These are phyloP conservation scores for Kazachstania taianensis DNA, from an alignment of 805 yeast genomes.

Conservation along the genomic window DNA sequence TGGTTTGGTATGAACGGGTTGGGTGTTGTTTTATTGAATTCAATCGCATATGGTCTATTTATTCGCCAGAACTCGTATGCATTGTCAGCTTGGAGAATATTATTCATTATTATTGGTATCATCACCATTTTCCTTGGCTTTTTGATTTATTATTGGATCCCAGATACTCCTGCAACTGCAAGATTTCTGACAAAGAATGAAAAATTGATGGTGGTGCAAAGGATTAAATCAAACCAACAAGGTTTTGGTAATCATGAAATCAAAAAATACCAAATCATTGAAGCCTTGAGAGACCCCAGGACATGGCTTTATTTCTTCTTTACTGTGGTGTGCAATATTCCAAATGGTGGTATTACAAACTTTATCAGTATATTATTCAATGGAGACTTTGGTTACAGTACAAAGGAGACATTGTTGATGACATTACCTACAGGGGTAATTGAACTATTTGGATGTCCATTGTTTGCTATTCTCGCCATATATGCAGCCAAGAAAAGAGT, in stretches of 20 bases:
- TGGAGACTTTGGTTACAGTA: constrained; percentile 35
- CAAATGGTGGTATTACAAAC: constrained; percentile 46
- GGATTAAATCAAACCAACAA: constrained; percentile 44
- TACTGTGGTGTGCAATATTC: constrained; percentile 35
- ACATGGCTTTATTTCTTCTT: constrained; percentile 39
- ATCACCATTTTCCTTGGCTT: constrained; percentile 45
- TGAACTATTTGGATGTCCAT: constrained; percentile 28
- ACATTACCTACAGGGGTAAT: constrained; percentile 40
- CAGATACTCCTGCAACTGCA: constrained; percentile 46
- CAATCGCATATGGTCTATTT: constrained; percentile 46
- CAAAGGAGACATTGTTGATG: constrained; percentile 34
- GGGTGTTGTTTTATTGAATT: constrained; percentile 39
- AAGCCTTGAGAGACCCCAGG: constrained; percentile 40
- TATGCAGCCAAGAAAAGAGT: constrained; percentile 13
- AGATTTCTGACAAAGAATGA: constrained; percentile 36
- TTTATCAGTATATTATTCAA: constrained; percentile 37
- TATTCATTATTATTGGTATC: constrained; percentile 51
- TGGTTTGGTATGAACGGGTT: constrained; percentile 39
- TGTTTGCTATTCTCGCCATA: constrained; percentile 23
- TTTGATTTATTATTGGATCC: constrained; percentile 39
- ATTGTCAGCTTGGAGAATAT: constrained; percentile 48
- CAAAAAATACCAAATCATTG: constrained; percentile 44
- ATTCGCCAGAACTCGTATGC: constrained; percentile 31
- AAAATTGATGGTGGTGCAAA: constrained; percentile 37
- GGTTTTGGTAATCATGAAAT: constrained; percentile 49